phyloP scores from a whole-genome alignment of 345 rosid genomes.

The Rubroshorea leprosula region DNA sequence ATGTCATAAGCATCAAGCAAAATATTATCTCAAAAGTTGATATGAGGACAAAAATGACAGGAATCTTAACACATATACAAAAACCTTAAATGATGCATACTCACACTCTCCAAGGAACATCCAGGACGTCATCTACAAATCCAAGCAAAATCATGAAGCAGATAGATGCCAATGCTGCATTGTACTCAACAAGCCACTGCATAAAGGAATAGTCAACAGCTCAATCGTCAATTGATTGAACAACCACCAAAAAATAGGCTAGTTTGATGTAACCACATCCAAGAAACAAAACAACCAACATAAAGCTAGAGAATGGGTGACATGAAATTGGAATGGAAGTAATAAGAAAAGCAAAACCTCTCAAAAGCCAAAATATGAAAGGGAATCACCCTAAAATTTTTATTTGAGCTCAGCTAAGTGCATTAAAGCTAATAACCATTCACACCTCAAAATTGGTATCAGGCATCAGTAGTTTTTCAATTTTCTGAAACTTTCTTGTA shows the following conservation, averaged over 20 bases:
- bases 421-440: too few species aligned
- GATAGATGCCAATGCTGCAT: constrained; percentile 90
- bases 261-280: too few species aligned
- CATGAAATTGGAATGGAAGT: too few species aligned
- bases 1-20: constrained; percentile 12
- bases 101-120: constrained; percentile 99
- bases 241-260: not conserved
- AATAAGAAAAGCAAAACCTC: too few species aligned
- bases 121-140: constrained; percentile 90
- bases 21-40: constrained; percentile 6
- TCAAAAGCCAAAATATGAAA: too few species aligned
- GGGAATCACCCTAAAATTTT: too few species aligned
- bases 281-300: too few species aligned
- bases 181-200: constrained; percentile 99
- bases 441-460: too few species aligned
- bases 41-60: not conserved
- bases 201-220: constrained; percentile 19
- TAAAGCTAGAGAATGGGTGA: too few species aligned
- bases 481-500: too few species aligned
- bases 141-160: constrained; percentile 99
- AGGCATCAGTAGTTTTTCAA: too few species aligned
- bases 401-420: too few species aligned
- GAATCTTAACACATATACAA: not conserved
- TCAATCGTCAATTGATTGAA: not conserved
- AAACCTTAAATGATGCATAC: constrained; percentile 17